Evolutionary conservation across 345 rosid genomes (phyloP), one percentile per base, ranked within the genome.

Genomic region (Citropsis articulata): DNA sequence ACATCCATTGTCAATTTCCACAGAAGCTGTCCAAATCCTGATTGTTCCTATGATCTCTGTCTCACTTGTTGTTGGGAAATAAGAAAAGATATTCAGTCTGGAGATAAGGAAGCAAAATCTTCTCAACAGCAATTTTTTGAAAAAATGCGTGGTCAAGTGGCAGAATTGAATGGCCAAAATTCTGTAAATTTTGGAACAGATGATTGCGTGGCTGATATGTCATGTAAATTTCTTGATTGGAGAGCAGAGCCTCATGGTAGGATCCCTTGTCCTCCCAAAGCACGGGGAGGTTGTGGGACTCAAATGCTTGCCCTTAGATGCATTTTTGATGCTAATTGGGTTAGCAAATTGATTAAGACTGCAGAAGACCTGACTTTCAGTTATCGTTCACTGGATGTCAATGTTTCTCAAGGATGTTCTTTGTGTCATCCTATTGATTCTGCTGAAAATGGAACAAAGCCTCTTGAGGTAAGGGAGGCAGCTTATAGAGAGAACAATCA

Each of bases 201-300:
- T 7, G 59, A n/a, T 33, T 40, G 22, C 57, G 10, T 30, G 2
- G 24, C 61, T 36, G 50, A 48, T 57, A 36, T 31, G 33, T 35
- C 50, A 16, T 22, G 22, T 25, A 14, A 28, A 13, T 55, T 73
- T 64, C 73, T 73, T 76, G 83, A 72, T 60, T 88, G 89, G 94
- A 86, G 80, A 72, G 89, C 88, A 28, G 80, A 81, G 50, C 70
- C 78, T 59, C 88, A 91, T 68, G 85, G 91, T 72, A 82, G 81
- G 71, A 87, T 91, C 79, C 84, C 83, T 65, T 93, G 97, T 78
- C 94, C 97, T 81, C 88, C 91, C 10, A 83, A 84, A 80, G 85
- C 59, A n/a, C 53, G 45, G 74, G 92, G 91, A 59, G 97, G 97
- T 73, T 91, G 95, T 64, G 94, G 92, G 50, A 63, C 74, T 31